Evolutionary conservation across 2,329 filamentous ascomycete species (phyloP), one percentile per base, ranked within the genome.

Genomic region (Colletotrichum australisinense): DNA sequence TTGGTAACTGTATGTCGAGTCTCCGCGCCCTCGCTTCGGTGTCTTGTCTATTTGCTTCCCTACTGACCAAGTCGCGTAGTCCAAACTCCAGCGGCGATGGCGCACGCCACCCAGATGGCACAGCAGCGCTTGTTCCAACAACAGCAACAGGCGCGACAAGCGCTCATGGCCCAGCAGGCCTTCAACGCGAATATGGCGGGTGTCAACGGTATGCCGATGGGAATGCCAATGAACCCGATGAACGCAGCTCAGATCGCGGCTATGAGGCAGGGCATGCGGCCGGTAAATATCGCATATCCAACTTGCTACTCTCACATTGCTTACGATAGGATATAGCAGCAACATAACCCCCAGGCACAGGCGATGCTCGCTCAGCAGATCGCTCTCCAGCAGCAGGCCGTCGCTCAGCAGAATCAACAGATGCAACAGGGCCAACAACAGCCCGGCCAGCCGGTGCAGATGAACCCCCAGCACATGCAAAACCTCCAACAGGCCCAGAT

Each of bases 51-150:
- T 35, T 6, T 55, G 28, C 19, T 19, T 24, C 56, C 38, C 14
- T 60, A 59, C 72, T 74, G 52, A 74, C 16, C 52, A 11, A 38
- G 5, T 22, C 52, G 14, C 14, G 24, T 62, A 84, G 82, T 80
- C 76, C 79, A 78, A 69, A 85, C 83, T 75, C 82, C 81, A 52
- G 79, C 78, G 71, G 80, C 80, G 69, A 81, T 84, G 77, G 82
- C 80, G 38, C 78, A 86, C 83, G 78, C 84, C 11, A 72, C 69
- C 69, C 84, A 86, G 64, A 77, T 89, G 73, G 86, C 86, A 63
- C 89, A 91, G 75, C 89, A 91, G 74, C 87, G 90, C 69, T 82
- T 88, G 4, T 84, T 90, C 53, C 89, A 91, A 57, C 88, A 90
- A 74, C 88, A 88, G 69, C 83, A 86, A 69, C 84, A 88, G 69